These are phyloP conservation scores for California macrophylla DNA, from an alignment of 441 rosid genomes.

Conservation along the genomic window DNA sequence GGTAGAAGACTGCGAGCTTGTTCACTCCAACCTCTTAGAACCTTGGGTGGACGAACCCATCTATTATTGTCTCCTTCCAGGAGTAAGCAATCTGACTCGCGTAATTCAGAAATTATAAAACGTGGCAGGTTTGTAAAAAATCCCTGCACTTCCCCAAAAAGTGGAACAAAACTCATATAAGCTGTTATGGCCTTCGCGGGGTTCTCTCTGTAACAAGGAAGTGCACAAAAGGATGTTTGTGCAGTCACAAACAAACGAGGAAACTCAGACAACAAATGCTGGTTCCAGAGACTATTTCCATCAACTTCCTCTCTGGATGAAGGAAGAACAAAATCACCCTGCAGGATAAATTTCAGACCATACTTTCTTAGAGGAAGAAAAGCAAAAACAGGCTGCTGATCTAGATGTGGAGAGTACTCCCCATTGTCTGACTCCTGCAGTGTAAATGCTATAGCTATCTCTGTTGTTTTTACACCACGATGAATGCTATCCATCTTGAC, in stretches of 20 bases:
- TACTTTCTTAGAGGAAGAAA: conserved; percentile 98
- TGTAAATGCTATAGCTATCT: conserved; percentile 79
- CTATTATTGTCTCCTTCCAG: conserved; percentile 60
- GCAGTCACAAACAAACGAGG: conserved; percentile 73
- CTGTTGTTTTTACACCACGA: conserved; percentile 58
- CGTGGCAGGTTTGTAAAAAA: conserved; percentile 78
- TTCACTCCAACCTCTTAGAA: conserved; percentile 80
- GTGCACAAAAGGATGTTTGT: conserved; percentile 56
- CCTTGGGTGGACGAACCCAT: conserved; percentile 92
- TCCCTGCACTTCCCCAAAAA: conserved; percentile 89
- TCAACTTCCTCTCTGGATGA: conserved; percentile 98
- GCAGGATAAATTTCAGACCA: conserved; percentile 88
- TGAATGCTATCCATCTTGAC: conserved; percentile 51
- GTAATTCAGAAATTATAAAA: conserved; percentile 56
- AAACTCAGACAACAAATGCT: conserved; percentile 73
- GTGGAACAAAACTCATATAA: conserved; percentile 86
- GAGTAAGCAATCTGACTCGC: conserved; percentile 66
- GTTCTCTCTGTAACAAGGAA: conserved; percentile 66
- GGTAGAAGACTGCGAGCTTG: conserved; percentile 50
- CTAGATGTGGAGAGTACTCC: conserved; percentile 50
- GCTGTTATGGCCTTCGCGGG: conserved; percentile 78
- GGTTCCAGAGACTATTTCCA: conserved; percentile 93
- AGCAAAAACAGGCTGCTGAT: conserved; percentile 87
- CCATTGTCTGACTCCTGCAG: conserved; percentile 56
- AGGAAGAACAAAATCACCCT: conserved; percentile 92